These are phyloP conservation scores for Funneliformis geosporum DNA, from an alignment of 192 early-diverging fungal genomes.

Conservation along the genomic window DNA sequence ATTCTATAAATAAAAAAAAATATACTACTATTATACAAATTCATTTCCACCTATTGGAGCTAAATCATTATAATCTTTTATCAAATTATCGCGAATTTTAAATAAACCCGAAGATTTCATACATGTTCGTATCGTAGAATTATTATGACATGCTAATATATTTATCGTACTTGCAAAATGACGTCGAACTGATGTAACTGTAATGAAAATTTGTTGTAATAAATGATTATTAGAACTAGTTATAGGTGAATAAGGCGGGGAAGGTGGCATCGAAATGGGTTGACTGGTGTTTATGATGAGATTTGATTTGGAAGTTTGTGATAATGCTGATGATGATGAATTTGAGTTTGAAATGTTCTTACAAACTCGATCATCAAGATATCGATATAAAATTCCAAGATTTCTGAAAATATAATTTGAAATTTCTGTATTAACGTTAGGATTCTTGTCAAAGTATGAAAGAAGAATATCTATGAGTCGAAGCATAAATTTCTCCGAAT, in stretches of 20 bases:
- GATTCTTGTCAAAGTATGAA: conserved; percentile 46
- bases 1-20: not conserved
- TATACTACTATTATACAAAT: not conserved
- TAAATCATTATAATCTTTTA: conserved; percentile 32
- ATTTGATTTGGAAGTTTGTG: conserved; percentile 20
- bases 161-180: conserved; percentile 48
- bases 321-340: not conserved
- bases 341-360: conserved; percentile 26
- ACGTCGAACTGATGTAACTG: conserved; percentile 31
- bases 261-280: not conserved
- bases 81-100: conserved; percentile 44
- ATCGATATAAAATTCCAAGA: conserved; percentile 37
- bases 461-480: conserved; percentile 42
- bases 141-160: conserved; percentile 44
- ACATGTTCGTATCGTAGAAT: conserved; percentile 40
- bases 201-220: conserved; percentile 31
- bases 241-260: conserved; percentile 31
- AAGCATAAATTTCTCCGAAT: conserved; percentile 39
- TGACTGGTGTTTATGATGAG: not conserved
- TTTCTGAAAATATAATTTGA: conserved; percentile 41
- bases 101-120: conserved; percentile 49
- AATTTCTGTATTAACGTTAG: conserved; percentile 43
- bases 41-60: conserved; percentile 17
- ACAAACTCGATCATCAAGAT: conserved; percentile 38
- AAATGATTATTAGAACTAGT: conserved; percentile 2